Evolutionary conservation across 2,329 filamentous ascomycete species (phyloP), one percentile per base, ranked within the genome.

Genomic region (Paracoccidioides brasiliensis): DNA sequence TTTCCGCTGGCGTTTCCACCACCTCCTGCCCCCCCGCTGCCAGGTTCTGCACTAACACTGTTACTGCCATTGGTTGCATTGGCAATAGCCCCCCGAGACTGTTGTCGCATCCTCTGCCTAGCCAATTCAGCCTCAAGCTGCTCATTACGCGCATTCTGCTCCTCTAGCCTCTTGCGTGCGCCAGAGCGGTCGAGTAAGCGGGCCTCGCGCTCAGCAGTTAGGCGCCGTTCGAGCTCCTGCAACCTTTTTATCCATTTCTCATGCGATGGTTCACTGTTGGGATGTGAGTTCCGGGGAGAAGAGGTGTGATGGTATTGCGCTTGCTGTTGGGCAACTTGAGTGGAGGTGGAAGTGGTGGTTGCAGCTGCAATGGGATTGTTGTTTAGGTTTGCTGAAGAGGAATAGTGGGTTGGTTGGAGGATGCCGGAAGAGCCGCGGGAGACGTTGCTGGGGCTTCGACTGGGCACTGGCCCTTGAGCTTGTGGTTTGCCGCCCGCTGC

Each of bases 201-300:
- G 0, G 84, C 90, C 70, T 97, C 93, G 12, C 93, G 77, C 73
- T 98, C 93, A 48, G 87, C 84, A 69, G 95, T 95, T 15, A 98
- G 76, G 63, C 94, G 82, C 61, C 85, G 80, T 75, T 98, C 93
- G 62, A 97, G 75, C 67, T 97, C 90, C 56, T 88, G 83, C 38
- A 97, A 76, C 5, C 93, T 77, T 60, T 95, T 81, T 60, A 94
- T 83, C 88, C 89, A 95, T 62, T 86, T 82, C 61, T 87, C 84
- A 62, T 91, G 85, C 42, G 76, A 64, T 8, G 60, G 60, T n/a
- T 72, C 67, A 60, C 59, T 64, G 37, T 56, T 33, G 10, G 59
- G 51, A n/a, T 52, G 52, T 12, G 49, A 52, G 14, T 56, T 44
- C 12, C 12, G 45, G 42, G 14, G 35, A n/a, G 49, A 41, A 5